Percentiles rank a stretch among this genome's conserved stretches.
Conservation (phyloP, 2,329 filamentous ascomycete genomes). For the Neocucurbitaria cava region DNA sequence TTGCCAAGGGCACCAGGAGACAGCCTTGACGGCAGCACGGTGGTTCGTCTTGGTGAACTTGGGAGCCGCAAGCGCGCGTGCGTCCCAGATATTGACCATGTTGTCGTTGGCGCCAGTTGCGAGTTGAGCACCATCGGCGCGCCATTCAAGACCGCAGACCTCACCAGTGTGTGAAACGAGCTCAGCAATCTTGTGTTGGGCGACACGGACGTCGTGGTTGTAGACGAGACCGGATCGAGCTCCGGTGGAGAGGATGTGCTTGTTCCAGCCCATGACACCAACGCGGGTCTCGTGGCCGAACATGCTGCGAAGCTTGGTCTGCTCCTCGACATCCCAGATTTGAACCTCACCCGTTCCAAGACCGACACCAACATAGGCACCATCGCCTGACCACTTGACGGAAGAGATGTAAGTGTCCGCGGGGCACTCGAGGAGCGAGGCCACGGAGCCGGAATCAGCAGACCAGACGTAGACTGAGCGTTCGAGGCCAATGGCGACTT, state of each 20-base stretch:
- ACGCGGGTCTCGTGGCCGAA: slow-evolving; percentile 96
- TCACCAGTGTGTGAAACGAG: slow-evolving; percentile 97
- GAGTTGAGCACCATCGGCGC: slow-evolving; percentile 93
- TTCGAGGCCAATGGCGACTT: slow-evolving; percentile 96
- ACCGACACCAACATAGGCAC: slow-evolving; percentile 93
- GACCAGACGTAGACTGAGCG: slow-evolving; percentile 99
- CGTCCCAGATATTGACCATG: slow-evolving; percentile 98
- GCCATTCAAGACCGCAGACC: slow-evolving; percentile 98
- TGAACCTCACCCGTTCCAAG: slow-evolving; percentile 96
- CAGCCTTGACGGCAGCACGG: slow-evolving; percentile 96
- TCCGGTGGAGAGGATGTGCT: slow-evolving; percentile 94
- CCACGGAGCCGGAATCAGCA: slow-evolving; percentile 88
- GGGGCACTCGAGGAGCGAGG: slow-evolving; percentile 84
- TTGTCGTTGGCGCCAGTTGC: slow-evolving; percentile 99
- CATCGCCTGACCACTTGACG: slow-evolving; percentile 98
- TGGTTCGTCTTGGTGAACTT: slow-evolving; percentile 99
- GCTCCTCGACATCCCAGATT: slow-evolving; percentile 98
- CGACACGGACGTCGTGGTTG: slow-evolving; percentile 98
- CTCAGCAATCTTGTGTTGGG: slow-evolving; percentile 97
- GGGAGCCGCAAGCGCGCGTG: slow-evolving; percentile 87
- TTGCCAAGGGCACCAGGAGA: slow-evolving; percentile 99
- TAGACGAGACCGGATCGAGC: slow-evolving; percentile 93
- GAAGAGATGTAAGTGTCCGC: slow-evolving; percentile 96
- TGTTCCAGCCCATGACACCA: slow-evolving; percentile 98
- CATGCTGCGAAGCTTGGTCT: slow-evolving; percentile 97